Base-by-base conservation (phyloP, 192 early-diverging fungal species). In the Umbelopsis vinacea region DNA sequence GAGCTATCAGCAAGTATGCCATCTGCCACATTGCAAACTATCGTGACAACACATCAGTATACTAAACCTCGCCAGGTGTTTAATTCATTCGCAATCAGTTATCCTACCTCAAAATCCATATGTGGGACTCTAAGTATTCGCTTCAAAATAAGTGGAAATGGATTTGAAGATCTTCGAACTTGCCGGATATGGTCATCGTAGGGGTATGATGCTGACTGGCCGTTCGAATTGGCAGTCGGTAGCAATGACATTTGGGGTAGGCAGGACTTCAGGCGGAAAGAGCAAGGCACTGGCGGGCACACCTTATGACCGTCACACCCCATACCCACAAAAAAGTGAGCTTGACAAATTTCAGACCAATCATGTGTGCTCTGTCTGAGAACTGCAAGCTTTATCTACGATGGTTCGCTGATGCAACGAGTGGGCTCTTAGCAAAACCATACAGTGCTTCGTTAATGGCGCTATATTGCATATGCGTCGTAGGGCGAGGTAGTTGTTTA, bases 11-110 rank as follows among this genome's bases (percentile, higher is more conserved):
- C 22, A 96, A 82, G 82, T 96, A 95, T 14, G 86, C 78, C 94
- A 96, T 94, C 79, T 94, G 92, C 93, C 93, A 95, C 54, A 93
- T 77, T 40, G 94, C 94, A 76, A 93, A 88, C 83, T 96, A 63
- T 43, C 8, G 38, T 37, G 23, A 22, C 22, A 15, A 55, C 68
- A 38, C 19, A 35, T 54, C 19, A 46, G 40, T 74, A 54, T 55
- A 29, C 24, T 37, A 35, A 24, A n/a, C 29, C 29, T 29, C 29
- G 29, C 29, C 29, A 43, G 40, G 0, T 4, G 5, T 43, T 43
- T 12, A 43, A 43, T 11, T 43, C 6, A 43, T 43, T 43, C 0
- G 40, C 40, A 7, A 43, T 3, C 38, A 40, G 8, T 40, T 40
- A 40, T 43, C 40, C 40, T 43, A 87, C 83, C 80, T 84, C 92